phyloP scores from a whole-genome alignment of 306 rosid genomes.

The Dryas drummondii region DNA sequence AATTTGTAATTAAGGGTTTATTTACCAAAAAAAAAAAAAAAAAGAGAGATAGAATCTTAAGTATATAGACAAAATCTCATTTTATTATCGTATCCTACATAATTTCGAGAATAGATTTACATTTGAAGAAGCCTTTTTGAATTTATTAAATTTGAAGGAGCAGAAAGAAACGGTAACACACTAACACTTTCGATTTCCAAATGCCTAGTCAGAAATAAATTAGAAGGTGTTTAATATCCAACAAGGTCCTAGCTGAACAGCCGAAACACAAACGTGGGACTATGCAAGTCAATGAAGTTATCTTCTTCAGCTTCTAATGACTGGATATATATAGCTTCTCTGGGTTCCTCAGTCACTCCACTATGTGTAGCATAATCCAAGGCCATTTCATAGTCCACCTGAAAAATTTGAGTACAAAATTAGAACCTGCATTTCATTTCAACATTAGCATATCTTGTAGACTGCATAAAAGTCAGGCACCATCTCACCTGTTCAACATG shows the following conservation, averaged over 20 bases:
- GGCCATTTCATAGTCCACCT: slow-evolving; percentile 98
- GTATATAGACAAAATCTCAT: too few relatives aligned
- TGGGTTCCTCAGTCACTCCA: slow-evolving; percentile 91
- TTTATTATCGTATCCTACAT: too few relatives aligned
- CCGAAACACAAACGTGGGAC: slow-evolving; percentile 72
- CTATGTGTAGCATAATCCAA: slow-evolving; percentile 90
- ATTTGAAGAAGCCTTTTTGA: too few relatives aligned
- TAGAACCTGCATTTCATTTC: neutral
- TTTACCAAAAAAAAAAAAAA: too few relatives aligned
- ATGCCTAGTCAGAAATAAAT: neutral
- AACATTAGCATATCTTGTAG: neutral
- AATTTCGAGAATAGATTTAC: too few relatives aligned
- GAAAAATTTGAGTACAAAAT: slow-evolving; percentile 18
- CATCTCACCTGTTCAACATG: slow-evolving; percentile 85
- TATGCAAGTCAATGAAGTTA: slow-evolving; percentile 53
- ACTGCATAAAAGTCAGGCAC: slow-evolving; percentile 5
- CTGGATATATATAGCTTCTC: slow-evolving; percentile 59
- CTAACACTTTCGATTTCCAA: neutral
- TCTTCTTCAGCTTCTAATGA: slow-evolving; percentile 62
- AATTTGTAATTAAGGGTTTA: too few relatives aligned
- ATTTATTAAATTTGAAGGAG: too few relatives aligned
- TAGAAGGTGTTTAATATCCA: slow-evolving; percentile 13
- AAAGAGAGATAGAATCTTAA: too few relatives aligned
- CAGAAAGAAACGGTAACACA: neutral
- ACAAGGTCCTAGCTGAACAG: slow-evolving; percentile 34